A percentile compares a stretch with the other conserved stretches of the same genome.
These are phyloP conservation scores for Geotrichum europaeum DNA, from an alignment of 1,139 yeast genomes.

Conservation along the genomic window DNA sequence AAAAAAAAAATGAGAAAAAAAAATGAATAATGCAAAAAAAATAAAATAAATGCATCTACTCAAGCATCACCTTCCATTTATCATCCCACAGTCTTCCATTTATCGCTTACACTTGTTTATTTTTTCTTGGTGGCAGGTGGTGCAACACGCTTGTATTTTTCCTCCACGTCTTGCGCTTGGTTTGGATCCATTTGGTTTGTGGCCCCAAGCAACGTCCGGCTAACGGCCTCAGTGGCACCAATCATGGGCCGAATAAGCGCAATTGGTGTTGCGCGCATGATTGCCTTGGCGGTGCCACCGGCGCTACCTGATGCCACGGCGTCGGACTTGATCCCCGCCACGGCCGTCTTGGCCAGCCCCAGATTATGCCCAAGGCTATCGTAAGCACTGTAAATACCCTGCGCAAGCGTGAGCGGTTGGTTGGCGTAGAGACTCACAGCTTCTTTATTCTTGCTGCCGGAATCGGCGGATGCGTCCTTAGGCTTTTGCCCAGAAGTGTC, in stretches of 20 bases:
- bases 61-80: not conserved
- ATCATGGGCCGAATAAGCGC: slow-evolving; percentile 78
- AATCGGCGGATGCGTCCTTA: slow-evolving; percentile 17
- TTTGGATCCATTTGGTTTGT: slow-evolving; percentile 74
- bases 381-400: slow-evolving; percentile 71
- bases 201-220: slow-evolving; percentile 75
- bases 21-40: not conserved
- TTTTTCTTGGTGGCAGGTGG: not conserved
- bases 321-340: slow-evolving; percentile 54
- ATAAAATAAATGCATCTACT: not conserved
- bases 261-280: slow-evolving; percentile 76
- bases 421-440: slow-evolving; percentile 71
- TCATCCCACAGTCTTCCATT: not conserved
- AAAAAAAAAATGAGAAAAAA: not conserved
- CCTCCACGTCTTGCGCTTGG: slow-evolving; percentile 45
- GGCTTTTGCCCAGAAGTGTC: not conserved
- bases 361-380: slow-evolving; percentile 65
- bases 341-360: slow-evolving; percentile 57
- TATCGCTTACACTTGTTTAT: too few relatives aligned
- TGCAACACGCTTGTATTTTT: slow-evolving; percentile 23
- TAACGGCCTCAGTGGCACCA: slow-evolving; percentile 88
- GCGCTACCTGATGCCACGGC: slow-evolving; percentile 51
- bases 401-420: slow-evolving; percentile 66
- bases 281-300: slow-evolving; percentile 58
- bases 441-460: slow-evolving; percentile 31